Conservation (phyloP, 768 basidiomycete species). For the Clitopilus hobsonii region DNA sequence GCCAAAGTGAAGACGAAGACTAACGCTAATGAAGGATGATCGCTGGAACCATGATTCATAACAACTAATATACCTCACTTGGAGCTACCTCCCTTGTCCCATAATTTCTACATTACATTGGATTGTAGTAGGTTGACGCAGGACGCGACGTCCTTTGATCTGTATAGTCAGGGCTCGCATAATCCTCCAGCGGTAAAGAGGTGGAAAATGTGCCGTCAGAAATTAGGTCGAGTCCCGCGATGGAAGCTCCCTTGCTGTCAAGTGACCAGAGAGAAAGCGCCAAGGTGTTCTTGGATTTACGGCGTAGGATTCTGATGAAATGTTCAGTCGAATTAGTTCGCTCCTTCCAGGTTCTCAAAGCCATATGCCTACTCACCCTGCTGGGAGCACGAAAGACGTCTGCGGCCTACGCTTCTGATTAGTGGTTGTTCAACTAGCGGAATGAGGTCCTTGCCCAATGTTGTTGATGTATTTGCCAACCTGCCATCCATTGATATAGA, state of each 20-base stretch:
- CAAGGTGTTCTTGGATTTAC: conserved; percentile 38
- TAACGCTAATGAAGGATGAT: neutral
- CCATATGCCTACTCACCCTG: conserved; percentile 27
- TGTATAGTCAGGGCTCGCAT: conserved; percentile 34
- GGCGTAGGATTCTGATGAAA: conserved; percentile 33
- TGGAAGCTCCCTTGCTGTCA: conserved; percentile 34
- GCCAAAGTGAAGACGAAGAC: conserved; percentile 68
- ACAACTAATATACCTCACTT: neutral
- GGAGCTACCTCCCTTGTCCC: neutral
- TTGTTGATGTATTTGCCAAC: conserved; percentile 51
- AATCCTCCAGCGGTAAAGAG: conserved; percentile 34
- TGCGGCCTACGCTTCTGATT: conserved; percentile 27
- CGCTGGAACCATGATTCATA: no score
- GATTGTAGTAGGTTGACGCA: conserved; percentile 14
- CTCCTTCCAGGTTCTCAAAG: neutral
- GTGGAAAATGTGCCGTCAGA: conserved; percentile 42
- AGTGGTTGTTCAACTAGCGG: neutral
- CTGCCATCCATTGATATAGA: conserved; percentile 51
- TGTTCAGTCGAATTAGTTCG: neutral
- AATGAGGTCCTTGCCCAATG: conserved; percentile 29
- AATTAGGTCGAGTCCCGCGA: conserved; percentile 36
- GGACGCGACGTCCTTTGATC: conserved; percentile 30
- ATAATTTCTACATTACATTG: conserved; percentile 23
- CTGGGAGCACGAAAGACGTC: conserved; percentile 45
- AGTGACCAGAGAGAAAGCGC: conserved; percentile 48